Percentiles rank a stretch among this genome's conserved stretches.
These are phyloP conservation scores for Rhizophagus clarus DNA, from an alignment of 192 early-diverging fungal genomes.

Conservation along the genomic window DNA sequence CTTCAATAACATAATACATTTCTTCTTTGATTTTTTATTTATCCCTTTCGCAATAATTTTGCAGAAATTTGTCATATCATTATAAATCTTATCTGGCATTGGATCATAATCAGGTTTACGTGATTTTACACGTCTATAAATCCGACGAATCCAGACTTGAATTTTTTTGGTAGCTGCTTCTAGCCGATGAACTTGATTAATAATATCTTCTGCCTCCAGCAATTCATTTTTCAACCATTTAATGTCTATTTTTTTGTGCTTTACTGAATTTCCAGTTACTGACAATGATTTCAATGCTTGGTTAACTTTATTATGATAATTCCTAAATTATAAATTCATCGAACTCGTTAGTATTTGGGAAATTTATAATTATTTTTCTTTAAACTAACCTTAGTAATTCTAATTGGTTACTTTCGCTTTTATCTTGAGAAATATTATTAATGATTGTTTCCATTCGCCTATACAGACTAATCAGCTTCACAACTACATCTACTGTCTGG, in stretches of 20 bases:
- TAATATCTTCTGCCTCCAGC: too few species aligned
- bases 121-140: background rate
- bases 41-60: background rate
- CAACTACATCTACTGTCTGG: background rate
- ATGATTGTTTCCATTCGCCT: background rate
- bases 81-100: slow-evolving; percentile 6
- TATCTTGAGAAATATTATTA: too few species aligned
- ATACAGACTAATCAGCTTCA: slow-evolving; percentile 8
- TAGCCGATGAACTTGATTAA: background rate
- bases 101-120: background rate
- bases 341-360: too few species aligned
- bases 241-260: too few species aligned
- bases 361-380: too few species aligned
- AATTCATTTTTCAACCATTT: too few species aligned
- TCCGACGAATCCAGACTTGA: background rate
- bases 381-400: too few species aligned
- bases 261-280: too few species aligned
- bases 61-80: background rate
- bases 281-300: too few species aligned
- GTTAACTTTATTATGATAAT: too few species aligned
- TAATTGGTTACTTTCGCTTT: too few species aligned
- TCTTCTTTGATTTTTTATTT: background rate
- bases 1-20: slow-evolving; percentile 20
- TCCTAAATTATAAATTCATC: too few species aligned
- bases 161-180: background rate